Base-by-base conservation (phyloP, 2,329 filamentous ascomycete species). In the Diplodia seriata region DNA sequence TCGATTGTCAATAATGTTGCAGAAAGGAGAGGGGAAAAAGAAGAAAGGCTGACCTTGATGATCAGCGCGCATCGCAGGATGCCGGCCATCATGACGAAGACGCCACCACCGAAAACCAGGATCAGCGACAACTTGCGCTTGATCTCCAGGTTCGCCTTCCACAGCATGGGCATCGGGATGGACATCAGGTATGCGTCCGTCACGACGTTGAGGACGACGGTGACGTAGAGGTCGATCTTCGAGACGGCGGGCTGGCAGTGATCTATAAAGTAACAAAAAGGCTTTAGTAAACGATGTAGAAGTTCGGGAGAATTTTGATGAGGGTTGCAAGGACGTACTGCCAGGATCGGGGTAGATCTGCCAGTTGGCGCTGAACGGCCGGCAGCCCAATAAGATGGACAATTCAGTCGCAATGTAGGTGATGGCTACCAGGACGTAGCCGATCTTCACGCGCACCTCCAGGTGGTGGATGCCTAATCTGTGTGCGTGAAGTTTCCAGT, bases 171-270 rank as follows among this genome's bases (percentile, higher is more conserved):
- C 6, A 86, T 77, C 0, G 86, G 85, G 38, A 88, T 87, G 38
- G 81, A 81, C 63, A 88, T 83, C 9, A 88, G 77, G 70, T 88
- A 88, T 1, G 87, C 65, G 70, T 88, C 86, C 4, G 86, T 88
- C 2, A 77, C 71, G 1, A 87, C 82, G 69, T 87, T 88, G 69
- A 84, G 76, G 1, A 81, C 75, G 18, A 86, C 55, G 9, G 55
- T 68, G 43, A 68, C 66, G 55, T 62, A 68, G n/a, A 68, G 66
- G 47, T 61, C 50, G 14, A 62, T 59, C 15, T 68, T 68, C 5
- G 66, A 68, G 43, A 68, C 54, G 29, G 66, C 66, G 33, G 66
- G 55, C 15, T 68, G 66, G 57, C 66, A 68, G 29, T 43, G 20
- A 7, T 68, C 59, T 63, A 31, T 31, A 11, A n/a, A 23, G n/a